A percentile compares a stretch with the other conserved stretches of the same genome.
Conservation (phyloP, 2,329 filamentous ascomycete genomes). For the Pseudogymnoascus sp. region DNA sequence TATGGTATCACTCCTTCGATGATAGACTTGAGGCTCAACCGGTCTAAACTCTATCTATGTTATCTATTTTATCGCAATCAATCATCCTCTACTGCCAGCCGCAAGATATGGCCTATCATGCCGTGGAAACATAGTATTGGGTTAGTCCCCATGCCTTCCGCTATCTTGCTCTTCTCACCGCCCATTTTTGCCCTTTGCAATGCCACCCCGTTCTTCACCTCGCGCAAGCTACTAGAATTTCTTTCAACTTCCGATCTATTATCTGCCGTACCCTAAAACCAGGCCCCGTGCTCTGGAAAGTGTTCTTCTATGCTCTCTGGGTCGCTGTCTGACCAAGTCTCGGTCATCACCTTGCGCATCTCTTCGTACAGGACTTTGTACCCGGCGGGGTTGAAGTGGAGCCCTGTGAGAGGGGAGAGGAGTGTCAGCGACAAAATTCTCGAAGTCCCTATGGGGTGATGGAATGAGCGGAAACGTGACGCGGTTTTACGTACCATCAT, state of each 20-base stretch:
- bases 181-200: background rate
- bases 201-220: background rate
- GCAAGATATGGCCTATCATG: background rate
- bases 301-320: constrained; percentile 3
- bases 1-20: background rate
- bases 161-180: background rate
- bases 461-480: background rate
- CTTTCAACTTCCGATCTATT: background rate
- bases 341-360: constrained; percentile 40
- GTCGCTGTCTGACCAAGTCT: constrained; percentile 31
- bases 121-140: background rate
- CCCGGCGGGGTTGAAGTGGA: constrained; percentile 47
- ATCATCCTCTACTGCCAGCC: background rate
- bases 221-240: background rate
- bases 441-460: constrained; percentile 34
- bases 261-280: background rate
- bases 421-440: constrained; percentile 28
- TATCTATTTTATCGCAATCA: background rate
- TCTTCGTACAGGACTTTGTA: constrained; percentile 46
- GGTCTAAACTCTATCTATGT: background rate
- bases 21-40: background rate
- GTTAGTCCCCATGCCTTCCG: background rate
- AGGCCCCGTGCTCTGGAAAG: background rate
- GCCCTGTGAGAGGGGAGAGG: constrained; percentile 45
- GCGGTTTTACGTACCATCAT: constrained; percentile 19